These are phyloP conservation scores for Gaeumannomyces tritici DNA, from an alignment of 2,329 filamentous ascomycete genomes.

Conservation along the genomic window DNA sequence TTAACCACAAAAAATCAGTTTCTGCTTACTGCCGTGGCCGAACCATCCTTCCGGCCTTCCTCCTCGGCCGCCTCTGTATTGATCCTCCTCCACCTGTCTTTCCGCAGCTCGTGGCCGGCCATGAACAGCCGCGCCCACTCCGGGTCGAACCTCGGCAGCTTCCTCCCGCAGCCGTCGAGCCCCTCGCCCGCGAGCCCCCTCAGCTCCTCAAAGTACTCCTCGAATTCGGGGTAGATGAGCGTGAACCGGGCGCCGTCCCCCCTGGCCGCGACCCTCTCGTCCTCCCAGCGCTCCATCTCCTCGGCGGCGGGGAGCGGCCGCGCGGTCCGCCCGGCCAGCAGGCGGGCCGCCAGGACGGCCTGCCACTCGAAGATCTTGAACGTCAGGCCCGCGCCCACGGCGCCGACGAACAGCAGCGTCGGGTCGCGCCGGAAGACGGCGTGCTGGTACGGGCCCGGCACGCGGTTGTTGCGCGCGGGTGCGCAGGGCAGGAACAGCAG, in stretches of 20 bases:
- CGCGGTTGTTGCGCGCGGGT: slow-evolving; percentile 40
- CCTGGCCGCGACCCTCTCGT: not conserved
- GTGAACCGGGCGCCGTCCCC: not conserved
- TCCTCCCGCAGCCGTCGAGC: not conserved
- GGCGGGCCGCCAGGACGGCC: slow-evolving; percentile 49
- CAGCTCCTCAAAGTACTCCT: slow-evolving; percentile 1
- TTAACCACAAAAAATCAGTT: not conserved
- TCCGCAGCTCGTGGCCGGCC: slow-evolving; percentile 8
- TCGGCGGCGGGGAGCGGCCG: slow-evolving; percentile 31
- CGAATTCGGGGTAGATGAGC: not conserved
- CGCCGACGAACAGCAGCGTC: slow-evolving; percentile 46
- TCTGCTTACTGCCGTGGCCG: no score
- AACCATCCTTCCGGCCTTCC: no score
- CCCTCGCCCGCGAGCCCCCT: not conserved
- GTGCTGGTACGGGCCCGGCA: slow-evolving; percentile 48
- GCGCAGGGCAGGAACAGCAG: slow-evolving; percentile 49
- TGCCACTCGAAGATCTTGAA: slow-evolving; percentile 65
- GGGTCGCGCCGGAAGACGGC: slow-evolving; percentile 45
- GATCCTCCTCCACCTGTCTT: slow-evolving; percentile 7
- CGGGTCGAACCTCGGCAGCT: not conserved
- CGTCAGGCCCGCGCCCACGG: slow-evolving; percentile 46
- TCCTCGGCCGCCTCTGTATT: not conserved
- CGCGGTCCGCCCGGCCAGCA: slow-evolving; percentile 42
- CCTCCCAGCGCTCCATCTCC: slow-evolving; percentile 48
- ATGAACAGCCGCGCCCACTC: slow-evolving; percentile 7